Conservation (phyloP, 495 filamentous ascomycete genomes). For the Penicilliopsis zonata region DNA sequence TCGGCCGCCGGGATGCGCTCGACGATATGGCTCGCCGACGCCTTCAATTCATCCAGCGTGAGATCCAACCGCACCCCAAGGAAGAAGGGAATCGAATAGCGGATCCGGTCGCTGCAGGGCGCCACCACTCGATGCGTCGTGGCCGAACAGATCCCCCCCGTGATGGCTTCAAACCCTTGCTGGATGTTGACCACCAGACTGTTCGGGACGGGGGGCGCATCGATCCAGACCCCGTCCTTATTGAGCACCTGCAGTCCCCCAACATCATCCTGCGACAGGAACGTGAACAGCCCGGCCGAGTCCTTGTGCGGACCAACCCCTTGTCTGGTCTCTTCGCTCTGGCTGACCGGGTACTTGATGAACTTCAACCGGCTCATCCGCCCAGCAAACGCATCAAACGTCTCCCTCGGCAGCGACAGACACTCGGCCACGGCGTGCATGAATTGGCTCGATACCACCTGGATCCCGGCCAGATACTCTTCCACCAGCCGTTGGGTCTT, state of each 20-base stretch:
- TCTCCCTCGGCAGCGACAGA: conserved; percentile 55
- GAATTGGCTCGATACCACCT: conserved; percentile 56
- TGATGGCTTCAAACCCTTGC: conserved; percentile 84
- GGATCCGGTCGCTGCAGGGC: conserved; percentile 22
- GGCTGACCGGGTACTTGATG: conserved; percentile 71
- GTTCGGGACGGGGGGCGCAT: conserved; percentile 32
- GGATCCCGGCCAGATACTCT: conserved; percentile 65
- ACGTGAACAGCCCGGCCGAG: conserved; percentile 50
- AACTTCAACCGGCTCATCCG: conserved; percentile 85
- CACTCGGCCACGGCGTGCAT: conserved; percentile 74
- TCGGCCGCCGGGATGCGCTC: conserved; percentile 20
- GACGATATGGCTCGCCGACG: conserved; percentile 27
- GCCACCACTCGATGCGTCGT: conserved; percentile 74
- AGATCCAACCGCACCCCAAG: conserved; percentile 75
- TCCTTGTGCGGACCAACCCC: conserved; percentile 93
- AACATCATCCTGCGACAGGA: conserved; percentile 41
- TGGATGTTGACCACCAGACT: conserved; percentile 52
- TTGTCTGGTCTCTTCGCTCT: conserved; percentile 38
- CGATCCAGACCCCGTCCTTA: conserved; percentile 36
- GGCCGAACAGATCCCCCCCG: conserved; percentile 69
- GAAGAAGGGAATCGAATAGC: conserved; percentile 84
- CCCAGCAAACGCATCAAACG: conserved; percentile 81
- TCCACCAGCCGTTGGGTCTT: conserved; percentile 62
- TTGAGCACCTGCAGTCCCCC: conserved; percentile 40
- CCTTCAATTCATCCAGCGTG: conserved; percentile 43